Evolutionary conservation across 176 grass and related monocot genomes (phyloP), one percentile per base, ranked within the genome.

Genomic region (Rhipidocladum racemiflorum): DNA sequence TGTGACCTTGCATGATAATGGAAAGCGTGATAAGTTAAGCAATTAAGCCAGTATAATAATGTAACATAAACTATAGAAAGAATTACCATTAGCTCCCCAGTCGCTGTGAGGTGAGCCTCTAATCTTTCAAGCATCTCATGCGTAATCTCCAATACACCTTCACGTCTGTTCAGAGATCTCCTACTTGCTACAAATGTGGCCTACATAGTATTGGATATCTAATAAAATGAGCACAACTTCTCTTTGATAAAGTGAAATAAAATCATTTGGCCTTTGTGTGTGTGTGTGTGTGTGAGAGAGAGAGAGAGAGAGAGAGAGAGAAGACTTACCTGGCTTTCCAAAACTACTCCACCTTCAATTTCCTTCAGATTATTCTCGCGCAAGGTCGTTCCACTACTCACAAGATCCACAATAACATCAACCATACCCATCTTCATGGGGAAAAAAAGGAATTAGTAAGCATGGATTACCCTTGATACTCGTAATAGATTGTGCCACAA

Each of bases 341-440:
- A 80, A 86, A 99, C 87, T 77, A 94, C 57, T 11, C 96, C 92
- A 23, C 87, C 92, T 80, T 99, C 85, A 65, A 99, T 84, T 90
- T 99, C 96, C 89, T 99, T 99, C 69, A 99, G 78, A 85, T 99
- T 93, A 76, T 99, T 99, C 80, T 99, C 96, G 40, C 85, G 91
- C 80, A 99, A 88, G 24, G 96, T 99, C 2, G 73, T 95, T 82
- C 92, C 96, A 48, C 96, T 99, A 88, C 96, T 99, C 80, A 99
- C 92, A 2, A 98, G 96, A 93, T 99, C 96, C 61, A 99, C 76
- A 49, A 99, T 99, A 82, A 74, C 92, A 88, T 99, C 96, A 81
- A 91, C 89, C 89, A 87, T 99, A 65, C 96, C 96, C 96, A 99
- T 95, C 96, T 95, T 79, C 71, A 82, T 17, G 11, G n/a, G 60